Evolutionary conservation across 139 green algal species (phyloP), one percentile per base, ranked within the genome.

Genomic region (Eudorina sp.): DNA sequence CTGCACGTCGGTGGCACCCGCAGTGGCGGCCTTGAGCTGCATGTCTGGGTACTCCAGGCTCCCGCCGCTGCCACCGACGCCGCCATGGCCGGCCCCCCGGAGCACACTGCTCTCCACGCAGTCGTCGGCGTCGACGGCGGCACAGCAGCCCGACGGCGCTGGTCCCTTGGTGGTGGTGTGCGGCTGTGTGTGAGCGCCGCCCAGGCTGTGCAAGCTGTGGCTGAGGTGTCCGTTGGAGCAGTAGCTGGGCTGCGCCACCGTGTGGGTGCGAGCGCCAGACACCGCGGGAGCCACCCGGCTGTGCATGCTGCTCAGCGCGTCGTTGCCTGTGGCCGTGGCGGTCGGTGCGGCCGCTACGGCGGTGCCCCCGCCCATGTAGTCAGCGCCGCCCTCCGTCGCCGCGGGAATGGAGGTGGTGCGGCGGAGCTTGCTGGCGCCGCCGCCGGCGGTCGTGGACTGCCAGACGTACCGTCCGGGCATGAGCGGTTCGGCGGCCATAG

Each of bases 401-500:
- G 62, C 62, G 27, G 36, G 62, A 16, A 31, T 29, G 25, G 73
- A 34, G 6, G 31, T 18, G 34, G 43, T 45, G 6, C 73, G 25
- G n/a, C 45, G 8, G 21, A 53, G 27, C 27, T 53, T 68, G 46
- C 74, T 41, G 31, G 18, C 3, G 34, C 31, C 75, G 0, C 46
- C 46, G 11, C 45, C 68, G 68, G 34, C 51, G 36, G 78, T 70
- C 2, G 78, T 85, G 3, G 81, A 62, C 64, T 87, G 64, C 81
- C 81, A 87, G 31, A 87, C 81, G 64, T 87, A 87, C 5, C 81
- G 81, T 0, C 81, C 81, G 0, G 81, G 81, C 81, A 87, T 87
- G n/a, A 87, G 81, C 45, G 81, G 81, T 45, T 87, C 81, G 0
- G 81, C 81, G 0, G 45, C 29, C 23, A 29, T 18, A 6, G 58